Evolutionary conservation across 306 rosid species (phyloP).

Genomic region (Lithocarpus polystachyus): DNA sequence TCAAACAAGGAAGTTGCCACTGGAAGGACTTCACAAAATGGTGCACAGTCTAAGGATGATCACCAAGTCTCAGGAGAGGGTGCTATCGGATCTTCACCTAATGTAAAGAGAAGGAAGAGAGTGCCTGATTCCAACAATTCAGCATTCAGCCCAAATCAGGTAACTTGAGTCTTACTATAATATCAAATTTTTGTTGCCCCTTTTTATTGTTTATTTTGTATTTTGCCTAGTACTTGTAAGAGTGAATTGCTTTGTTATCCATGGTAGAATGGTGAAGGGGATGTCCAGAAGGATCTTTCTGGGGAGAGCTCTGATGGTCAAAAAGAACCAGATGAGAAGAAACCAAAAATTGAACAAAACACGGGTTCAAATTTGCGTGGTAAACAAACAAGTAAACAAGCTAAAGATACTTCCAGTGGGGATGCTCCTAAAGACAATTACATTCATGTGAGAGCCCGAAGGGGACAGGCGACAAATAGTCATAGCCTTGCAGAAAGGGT

Average conservation of each 20-base stretch:
- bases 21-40: conserved; percentile 39
- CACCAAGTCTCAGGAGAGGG: conserved; percentile 50
- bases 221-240: conserved; percentile 19
- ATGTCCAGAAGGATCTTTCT: conserved; percentile 49
- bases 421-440: conserved; percentile 76
- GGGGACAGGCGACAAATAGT: conserved; percentile 98
- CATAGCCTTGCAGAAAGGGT: conserved; percentile 99
- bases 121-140: conserved; percentile 51
- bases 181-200: conserved; percentile 16
- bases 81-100: conserved; percentile 52
- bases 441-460: conserved; percentile 97
- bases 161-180: conserved; percentile 18
- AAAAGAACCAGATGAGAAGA: conserved; percentile 68
- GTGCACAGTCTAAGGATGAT: conserved; percentile 52
- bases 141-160: conserved; percentile 64
- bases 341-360: conserved; percentile 53
- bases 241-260: conserved; percentile 27
- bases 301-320: conserved; percentile 50
- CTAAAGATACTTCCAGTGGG: conserved; percentile 71
- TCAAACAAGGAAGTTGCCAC: conserved; percentile 41
- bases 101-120: conserved; percentile 70
- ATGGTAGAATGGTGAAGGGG: conserved; percentile 66
- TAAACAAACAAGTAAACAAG: conserved; percentile 62
- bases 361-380: conserved; percentile 46
- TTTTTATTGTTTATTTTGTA: neutral